These are phyloP conservation scores for Penicillium sp. DNA, from an alignment of 2,329 filamentous ascomycete genomes.

Conservation along the genomic window DNA sequence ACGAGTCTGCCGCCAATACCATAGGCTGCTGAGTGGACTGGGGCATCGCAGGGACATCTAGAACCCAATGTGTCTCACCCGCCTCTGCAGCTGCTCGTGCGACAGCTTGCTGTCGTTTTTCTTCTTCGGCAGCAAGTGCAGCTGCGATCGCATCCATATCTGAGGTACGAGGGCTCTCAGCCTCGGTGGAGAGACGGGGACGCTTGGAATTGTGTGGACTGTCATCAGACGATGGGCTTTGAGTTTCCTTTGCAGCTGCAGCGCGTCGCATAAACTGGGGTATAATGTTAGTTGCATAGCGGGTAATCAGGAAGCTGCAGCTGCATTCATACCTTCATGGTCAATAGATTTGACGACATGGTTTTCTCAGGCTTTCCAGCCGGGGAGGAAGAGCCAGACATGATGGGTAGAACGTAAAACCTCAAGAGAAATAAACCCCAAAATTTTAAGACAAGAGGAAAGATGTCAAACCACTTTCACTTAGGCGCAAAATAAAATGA, in stretches of 20 bases:
- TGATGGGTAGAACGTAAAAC: slow-evolving; percentile 13
- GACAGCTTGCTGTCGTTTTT: slow-evolving; percentile 40
- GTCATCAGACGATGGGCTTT: slow-evolving; percentile 36
- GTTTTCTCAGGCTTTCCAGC: slow-evolving; percentile 60
- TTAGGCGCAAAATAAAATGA: slow-evolving; percentile 7
- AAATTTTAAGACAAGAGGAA: not conserved
- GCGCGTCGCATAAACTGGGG: slow-evolving; percentile 84
- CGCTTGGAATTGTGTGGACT: slow-evolving; percentile 36
- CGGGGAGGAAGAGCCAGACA: slow-evolving; percentile 43
- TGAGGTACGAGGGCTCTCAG: slow-evolving; percentile 23
- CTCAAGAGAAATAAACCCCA: not conserved
- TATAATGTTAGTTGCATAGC: not conserved
- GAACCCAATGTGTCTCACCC: slow-evolving; percentile 46
- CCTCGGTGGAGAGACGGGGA: slow-evolving; percentile 30
- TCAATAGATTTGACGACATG: slow-evolving; percentile 84
- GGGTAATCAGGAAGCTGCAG: not conserved
- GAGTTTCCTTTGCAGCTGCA: slow-evolving; percentile 55
- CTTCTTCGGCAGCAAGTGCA: slow-evolving; percentile 42
- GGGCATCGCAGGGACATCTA: slow-evolving; percentile 30
- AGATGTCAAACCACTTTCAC: not conserved
- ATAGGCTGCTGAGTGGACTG: slow-evolving; percentile 24
- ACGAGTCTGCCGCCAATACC: slow-evolving; percentile 33
- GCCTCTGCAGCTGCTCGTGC: slow-evolving; percentile 42
- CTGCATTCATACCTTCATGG: slow-evolving; percentile 72
- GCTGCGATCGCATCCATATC: slow-evolving; percentile 42